Evolutionary conservation across 2,329 filamentous ascomycete species (phyloP), one percentile per base, ranked within the genome.

Genomic region (Neofusicoccum laricinum): DNA sequence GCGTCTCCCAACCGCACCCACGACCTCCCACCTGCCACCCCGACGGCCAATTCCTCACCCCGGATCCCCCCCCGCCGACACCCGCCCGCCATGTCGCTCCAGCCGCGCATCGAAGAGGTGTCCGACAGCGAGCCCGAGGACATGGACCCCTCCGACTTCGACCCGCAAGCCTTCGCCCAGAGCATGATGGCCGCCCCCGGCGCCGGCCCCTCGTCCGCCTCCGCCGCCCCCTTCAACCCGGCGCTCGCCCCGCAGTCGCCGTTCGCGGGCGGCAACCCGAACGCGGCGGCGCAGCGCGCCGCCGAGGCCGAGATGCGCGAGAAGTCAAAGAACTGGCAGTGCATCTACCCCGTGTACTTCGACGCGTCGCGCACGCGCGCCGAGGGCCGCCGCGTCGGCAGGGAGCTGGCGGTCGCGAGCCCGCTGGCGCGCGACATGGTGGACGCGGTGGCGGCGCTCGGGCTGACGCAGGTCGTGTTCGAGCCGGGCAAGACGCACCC

Each of bases 261-360:
- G 65, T 48, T 69, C 64, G 53, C 62, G 43, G 45, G 11, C n/a
- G 38, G 15, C 21, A n/a, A 55, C 17, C 67, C 63, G 63, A 66
- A 68, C 63, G 66, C 68, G 66, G 55, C 69, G 72, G 70, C 72
- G 70, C 70, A 75, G 71, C 67, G 75, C 80, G 53, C 53, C 1
- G 76, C 69, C 79, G 78, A 65, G 78, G 10, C 71, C 71, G 7
- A 68, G 73, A 30, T 73, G 82, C 81, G 81, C 65, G 83, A 87
- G 67, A 82, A 82, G 65, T 82, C 92, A 77, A 91, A 90, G 73
- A 82, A 87, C 78, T 97, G 88, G 81, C 90, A 95, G 77, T 94
- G 92, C 78, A 84, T 99, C 30, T 99, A 99, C 81, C 94, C 95
- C 0, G 81, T 98, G 66, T 99, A 99, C 84, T 99, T 99, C 73